These are phyloP conservation scores for Caloboletus firmus DNA, from an alignment of 1,284 basidiomycete species.

Conservation along the genomic window DNA sequence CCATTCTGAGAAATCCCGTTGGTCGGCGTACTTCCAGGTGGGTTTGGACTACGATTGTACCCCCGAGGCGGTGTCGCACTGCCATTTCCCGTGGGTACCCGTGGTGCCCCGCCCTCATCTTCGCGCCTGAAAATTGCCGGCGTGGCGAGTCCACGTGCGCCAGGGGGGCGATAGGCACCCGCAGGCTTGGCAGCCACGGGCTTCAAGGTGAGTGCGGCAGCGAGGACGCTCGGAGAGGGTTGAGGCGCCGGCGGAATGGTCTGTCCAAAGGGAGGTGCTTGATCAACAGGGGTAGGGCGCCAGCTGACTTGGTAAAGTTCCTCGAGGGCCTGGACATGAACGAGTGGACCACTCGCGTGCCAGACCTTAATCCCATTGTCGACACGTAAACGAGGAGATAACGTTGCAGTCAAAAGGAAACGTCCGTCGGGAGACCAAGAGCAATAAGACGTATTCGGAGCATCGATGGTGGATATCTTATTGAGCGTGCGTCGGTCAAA, in stretches of 20 bases:
- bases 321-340: constrained; percentile 77
- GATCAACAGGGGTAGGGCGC: constrained; percentile 72
- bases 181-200: constrained; percentile 56
- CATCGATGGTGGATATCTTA: constrained; percentile 87
- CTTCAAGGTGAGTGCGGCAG: constrained; percentile 34
- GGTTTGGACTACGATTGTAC: constrained; percentile 37
- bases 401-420: constrained; percentile 90
- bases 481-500: constrained; percentile 86
- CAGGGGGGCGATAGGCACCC: constrained; percentile 89
- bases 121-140: constrained; percentile 86
- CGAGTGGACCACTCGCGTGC: constrained; percentile 86
- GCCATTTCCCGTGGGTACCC: constrained; percentile 43
- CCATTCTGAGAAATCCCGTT: constrained; percentile 35
- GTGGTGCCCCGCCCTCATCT: constrained; percentile 70
- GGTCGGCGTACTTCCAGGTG: constrained; percentile 23
- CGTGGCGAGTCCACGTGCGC: constrained; percentile 84
- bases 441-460: constrained; percentile 90
- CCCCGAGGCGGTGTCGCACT: constrained; percentile 52
- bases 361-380: constrained; percentile 97
- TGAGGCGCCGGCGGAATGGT: constrained; percentile 75
- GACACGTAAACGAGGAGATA: constrained; percentile 91
- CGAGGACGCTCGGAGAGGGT: constrained; percentile 59
- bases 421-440: constrained; percentile 96
- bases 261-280: constrained; percentile 70
- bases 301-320: constrained; percentile 90